Conservation (phyloP, 306 rosid genomes). For the Lathyrus oleraceus region DNA sequence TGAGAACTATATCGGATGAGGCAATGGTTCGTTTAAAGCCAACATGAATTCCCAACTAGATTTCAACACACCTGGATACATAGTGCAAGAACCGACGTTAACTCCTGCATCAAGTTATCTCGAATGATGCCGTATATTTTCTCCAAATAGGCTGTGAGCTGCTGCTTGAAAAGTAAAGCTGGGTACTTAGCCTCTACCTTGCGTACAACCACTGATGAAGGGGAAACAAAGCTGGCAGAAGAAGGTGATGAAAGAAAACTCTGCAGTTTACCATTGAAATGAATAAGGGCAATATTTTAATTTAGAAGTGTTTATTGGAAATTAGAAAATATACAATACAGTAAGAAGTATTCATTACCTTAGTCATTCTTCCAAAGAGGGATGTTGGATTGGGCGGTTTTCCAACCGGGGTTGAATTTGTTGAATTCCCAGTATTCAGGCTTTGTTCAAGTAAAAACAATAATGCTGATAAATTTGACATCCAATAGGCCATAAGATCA, state of each 20-base stretch:
- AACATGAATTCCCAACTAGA: constrained; percentile 23
- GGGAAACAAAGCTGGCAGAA: constrained; percentile 65
- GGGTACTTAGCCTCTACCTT: constrained; percentile 98
- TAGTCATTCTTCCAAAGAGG: constrained; percentile 96
- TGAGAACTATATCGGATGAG: constrained; percentile 15
- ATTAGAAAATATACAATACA: constrained; percentile 14
- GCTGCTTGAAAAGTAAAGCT: constrained; percentile 99
- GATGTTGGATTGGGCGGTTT: constrained; percentile 89
- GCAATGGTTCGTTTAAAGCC: neutral
- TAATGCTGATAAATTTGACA: constrained; percentile 85
- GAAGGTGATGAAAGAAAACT: constrained; percentile 97
- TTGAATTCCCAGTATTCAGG: constrained; percentile 64
- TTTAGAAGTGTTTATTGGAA: neutral
- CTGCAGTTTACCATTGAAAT: constrained; percentile 50
- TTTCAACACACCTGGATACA: constrained; percentile 79
- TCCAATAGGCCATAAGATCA: constrained; percentile 95
- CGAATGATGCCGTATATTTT: constrained; percentile 95
- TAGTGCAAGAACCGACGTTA: constrained; percentile 64
- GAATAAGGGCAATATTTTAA: constrained; percentile 13
- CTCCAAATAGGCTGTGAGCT: constrained; percentile 97
- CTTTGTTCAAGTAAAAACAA: constrained; percentile 85
- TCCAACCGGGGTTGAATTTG: constrained; percentile 58
- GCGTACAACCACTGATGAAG: constrained; percentile 67
- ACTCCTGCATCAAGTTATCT: constrained; percentile 94
- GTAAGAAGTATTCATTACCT: constrained; percentile 52